Evolutionary conservation across 176 grass and related monocot genomes (phyloP).

Genomic region (Areca catechu): DNA sequence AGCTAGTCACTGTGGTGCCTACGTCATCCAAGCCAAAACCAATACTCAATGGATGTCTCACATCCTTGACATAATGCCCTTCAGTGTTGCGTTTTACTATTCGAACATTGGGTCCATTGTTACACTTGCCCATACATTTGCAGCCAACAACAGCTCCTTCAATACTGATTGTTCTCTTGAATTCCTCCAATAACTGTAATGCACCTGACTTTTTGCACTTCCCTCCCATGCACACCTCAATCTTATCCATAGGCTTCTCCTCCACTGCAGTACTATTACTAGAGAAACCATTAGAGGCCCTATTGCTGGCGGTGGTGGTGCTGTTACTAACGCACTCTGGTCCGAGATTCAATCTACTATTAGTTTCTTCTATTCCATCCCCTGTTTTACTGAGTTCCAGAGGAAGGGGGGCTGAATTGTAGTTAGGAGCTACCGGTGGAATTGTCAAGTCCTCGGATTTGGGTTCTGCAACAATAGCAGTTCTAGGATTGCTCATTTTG

Average conservation of each 20-base stretch:
- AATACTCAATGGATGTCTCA: constrained; percentile 36
- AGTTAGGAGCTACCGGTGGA: background rate
- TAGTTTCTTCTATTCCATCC: too few species aligned
- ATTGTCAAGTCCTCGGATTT: background rate
- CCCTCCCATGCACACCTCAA: constrained; percentile 77
- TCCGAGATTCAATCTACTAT: background rate
- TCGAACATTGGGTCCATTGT: constrained; percentile 46
- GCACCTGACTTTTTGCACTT: constrained; percentile 69
- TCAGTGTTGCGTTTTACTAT: background rate
- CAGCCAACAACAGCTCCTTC: constrained; percentile 12
- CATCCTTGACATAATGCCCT: background rate
- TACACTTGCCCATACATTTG: constrained; percentile 87
- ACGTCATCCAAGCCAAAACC: constrained; percentile 67
- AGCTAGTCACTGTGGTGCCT: constrained; percentile 34
- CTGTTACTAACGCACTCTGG: background rate
- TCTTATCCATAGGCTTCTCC: constrained; percentile 5
- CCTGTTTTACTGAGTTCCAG: too few species aligned
- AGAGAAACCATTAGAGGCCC: background rate
- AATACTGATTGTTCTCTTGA: constrained; percentile 31
- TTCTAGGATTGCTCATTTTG: constrained; percentile 19
- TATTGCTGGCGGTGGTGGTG: background rate
- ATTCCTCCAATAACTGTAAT: constrained; percentile 44
- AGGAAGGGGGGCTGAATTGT: background rate
- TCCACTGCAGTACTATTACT: background rate
- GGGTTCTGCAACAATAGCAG: constrained; percentile 12